These are phyloP conservation scores for Collybia sordida DNA, from an alignment of 768 basidiomycete genomes.

Conservation along the genomic window DNA sequence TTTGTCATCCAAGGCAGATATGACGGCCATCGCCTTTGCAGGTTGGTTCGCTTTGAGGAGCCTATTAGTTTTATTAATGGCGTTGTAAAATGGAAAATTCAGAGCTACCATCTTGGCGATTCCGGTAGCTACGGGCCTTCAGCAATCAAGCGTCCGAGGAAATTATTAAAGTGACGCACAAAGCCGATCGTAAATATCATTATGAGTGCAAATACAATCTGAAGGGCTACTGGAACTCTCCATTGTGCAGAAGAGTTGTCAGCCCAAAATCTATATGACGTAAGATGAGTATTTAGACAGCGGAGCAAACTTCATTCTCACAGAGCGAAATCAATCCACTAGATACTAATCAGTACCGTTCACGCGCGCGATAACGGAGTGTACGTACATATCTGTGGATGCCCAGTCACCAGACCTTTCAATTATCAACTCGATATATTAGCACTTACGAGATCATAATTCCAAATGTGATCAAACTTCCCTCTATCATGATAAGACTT, in stretches of 20 bases:
- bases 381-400: constrained; percentile 9
- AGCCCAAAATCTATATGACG: constrained; percentile 44
- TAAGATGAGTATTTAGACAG: neutral
- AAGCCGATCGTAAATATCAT: constrained; percentile 50
- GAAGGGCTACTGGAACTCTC: constrained; percentile 62
- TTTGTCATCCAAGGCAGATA: constrained; percentile 60
- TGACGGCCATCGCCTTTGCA: constrained; percentile 58
- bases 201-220: constrained; percentile 54
- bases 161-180: constrained; percentile 30
- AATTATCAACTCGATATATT: neutral
- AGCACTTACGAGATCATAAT: constrained; percentile 58
- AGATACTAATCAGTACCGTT: neutral
- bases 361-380: neutral
- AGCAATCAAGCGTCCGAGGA: neutral
- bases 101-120: constrained; percentile 52
- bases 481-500: constrained; percentile 65
- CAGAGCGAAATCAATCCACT: constrained; percentile 70
- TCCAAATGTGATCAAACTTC: constrained; percentile 61
- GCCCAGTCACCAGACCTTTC: constrained; percentile 1
- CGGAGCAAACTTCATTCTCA: constrained; percentile 24
- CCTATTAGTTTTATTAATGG: constrained; percentile 36
- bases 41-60: constrained; percentile 53
- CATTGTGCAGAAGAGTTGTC: constrained; percentile 54
- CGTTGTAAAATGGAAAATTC: neutral
- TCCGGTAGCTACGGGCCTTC: constrained; percentile 47